Base-by-base conservation (phyloP, 1,284 basidiomycete species). In the Leccinum idahoense region DNA sequence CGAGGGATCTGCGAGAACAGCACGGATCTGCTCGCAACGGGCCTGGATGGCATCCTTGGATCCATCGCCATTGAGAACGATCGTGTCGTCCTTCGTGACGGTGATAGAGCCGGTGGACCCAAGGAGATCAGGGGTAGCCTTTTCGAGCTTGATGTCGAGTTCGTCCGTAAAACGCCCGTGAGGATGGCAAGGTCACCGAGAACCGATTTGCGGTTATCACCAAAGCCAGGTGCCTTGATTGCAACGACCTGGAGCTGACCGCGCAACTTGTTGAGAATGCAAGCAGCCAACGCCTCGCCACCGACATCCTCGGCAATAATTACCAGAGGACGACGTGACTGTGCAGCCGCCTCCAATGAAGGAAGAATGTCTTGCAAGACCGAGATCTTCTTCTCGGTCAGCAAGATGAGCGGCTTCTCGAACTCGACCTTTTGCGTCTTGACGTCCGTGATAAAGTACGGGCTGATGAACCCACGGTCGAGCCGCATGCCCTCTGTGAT, bases 401-500 rank as follows among this genome's bases (percentile, higher is more conserved):
- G 84, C 59, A 98, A 86, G 71, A 98, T 89, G 71, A 92, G 80
- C 14, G 96, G 96, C 81, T 98, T 98, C 82, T 99, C 96, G 70
- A 98, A 93, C 78, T 99, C 96, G 79, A 91, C 90, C 78, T 94
- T 95, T 78, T 98, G 96, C 64, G 86, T 80, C 87, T 98, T 98
- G 82, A 96, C 92, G 80, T 99, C 95, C 72, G 96, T 99, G 80
- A 99, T 91, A 77, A 99, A 97, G 87, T 98, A 98, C 1, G 96
- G 96, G 2, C 93, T 96, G 80, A 98, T 97, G 86, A 89, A 99
- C 53, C 96, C 96, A 61, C 96, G 92, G 86, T 99, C 96, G 81
- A 99, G 98, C 73, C 95, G 89, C 96, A 98, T 99, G 76, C 96
- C 96, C 81, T 99, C 96, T 35, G 96, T 98, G 75, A 99, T 96